Evolutionary conservation across 495 filamentous ascomycete species (phyloP).

Genomic region (Aspergillus cavernicola): DNA sequence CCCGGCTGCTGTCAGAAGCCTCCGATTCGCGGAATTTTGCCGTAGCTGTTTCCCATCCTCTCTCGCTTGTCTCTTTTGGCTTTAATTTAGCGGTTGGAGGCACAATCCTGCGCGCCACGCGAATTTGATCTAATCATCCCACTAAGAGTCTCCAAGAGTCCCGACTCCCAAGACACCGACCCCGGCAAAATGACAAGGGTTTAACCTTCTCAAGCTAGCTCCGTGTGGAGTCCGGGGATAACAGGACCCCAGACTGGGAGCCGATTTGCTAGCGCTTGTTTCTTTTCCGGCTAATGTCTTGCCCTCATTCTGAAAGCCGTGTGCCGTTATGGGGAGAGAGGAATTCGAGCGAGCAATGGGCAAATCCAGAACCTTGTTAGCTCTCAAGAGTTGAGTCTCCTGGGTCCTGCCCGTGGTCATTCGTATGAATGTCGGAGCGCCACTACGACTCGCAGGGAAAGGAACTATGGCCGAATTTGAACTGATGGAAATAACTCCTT

Average conservation of each 20-base stretch:
- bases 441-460: background rate
- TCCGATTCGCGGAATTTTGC: conserved; percentile 10
- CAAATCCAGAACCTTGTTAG: background rate
- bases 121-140: background rate
- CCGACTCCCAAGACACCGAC: background rate
- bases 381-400: no score
- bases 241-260: background rate
- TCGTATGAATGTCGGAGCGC: conserved; percentile 3
- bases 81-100: background rate
- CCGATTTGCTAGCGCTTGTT: conserved; percentile 1
- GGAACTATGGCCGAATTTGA: background rate
- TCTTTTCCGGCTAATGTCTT: conserved; percentile 5
- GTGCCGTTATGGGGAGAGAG: background rate
- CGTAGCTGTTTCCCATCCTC: background rate
- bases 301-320: background rate
- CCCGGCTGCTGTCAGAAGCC: background rate
- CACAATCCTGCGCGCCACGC: conserved; percentile 1
- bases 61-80: background rate
- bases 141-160: no score
- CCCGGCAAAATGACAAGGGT: conserved; percentile 7
- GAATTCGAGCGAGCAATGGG: background rate
- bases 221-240: conserved; percentile 9
- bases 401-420: conserved; percentile 1
- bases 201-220: conserved; percentile 11
- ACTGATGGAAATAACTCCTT: background rate